Percentiles rank a stretch among this genome's conserved stretches.
phyloP scores from a whole-genome alignment of 352 stramenopile species.

The Phytophthora hibernalis region DNA sequence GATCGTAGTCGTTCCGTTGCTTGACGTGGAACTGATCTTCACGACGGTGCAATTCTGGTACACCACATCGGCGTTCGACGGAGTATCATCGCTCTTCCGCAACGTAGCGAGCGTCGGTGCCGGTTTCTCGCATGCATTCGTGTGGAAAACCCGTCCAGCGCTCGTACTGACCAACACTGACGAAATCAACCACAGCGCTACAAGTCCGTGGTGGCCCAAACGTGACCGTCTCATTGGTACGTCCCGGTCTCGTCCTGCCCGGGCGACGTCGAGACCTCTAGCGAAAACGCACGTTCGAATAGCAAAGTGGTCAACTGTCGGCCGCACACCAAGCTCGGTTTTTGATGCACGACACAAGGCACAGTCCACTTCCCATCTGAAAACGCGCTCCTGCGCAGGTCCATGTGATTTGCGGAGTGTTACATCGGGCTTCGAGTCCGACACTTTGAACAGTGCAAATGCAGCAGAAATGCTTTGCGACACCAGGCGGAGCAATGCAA shows the following conservation, averaged over 20 bases:
- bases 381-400: constrained; percentile 16
- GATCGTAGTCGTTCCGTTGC: constrained; percentile 35
- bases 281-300: constrained; percentile 28
- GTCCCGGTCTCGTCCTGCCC: not conserved
- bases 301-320: constrained; percentile 20
- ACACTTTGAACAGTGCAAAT: constrained; percentile 18
- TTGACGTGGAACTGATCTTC: constrained; percentile 31
- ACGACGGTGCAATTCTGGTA: constrained; percentile 43
- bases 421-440: constrained; percentile 24
- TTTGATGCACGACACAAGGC: constrained; percentile 26
- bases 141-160: constrained; percentile 10
- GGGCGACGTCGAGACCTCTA: constrained; percentile 17
- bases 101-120: constrained; percentile 36
- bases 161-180: not conserved
- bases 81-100: constrained; percentile 12
- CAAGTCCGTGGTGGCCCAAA: constrained; percentile 10
- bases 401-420: constrained; percentile 31
- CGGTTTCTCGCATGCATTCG: constrained; percentile 29
- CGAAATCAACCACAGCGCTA: constrained; percentile 17
- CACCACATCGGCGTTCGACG: constrained; percentile 37
- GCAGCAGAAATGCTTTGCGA: constrained; percentile 11
- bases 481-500: constrained; percentile 34
- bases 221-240: constrained; percentile 35
- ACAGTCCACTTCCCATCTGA: constrained; percentile 33
- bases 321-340: constrained; percentile 10